phyloP scores from a whole-genome alignment of 371 early-diverging fungal species.

The Saksenaea vasiformis region DNA sequence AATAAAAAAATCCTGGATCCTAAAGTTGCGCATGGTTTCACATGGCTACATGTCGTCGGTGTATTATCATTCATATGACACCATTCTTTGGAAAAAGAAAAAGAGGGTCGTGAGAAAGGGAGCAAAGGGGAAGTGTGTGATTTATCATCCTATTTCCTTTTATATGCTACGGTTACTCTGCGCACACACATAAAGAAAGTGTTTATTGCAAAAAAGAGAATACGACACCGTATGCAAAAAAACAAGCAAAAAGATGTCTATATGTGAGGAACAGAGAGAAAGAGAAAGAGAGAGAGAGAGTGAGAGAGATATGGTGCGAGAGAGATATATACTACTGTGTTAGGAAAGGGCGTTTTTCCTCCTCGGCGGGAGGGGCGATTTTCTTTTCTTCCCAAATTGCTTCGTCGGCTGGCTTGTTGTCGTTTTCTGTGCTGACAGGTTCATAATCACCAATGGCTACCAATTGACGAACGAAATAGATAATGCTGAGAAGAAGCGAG shows the following conservation, averaged over 20 bases:
- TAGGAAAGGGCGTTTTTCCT: conserved; percentile 41
- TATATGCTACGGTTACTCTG: too few species aligned
- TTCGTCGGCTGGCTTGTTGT: conserved; percentile 18
- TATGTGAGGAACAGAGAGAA: background rate
- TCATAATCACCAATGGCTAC: conserved; percentile 21
- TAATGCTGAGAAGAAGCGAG: conserved; percentile 29
- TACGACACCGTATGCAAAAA: background rate
- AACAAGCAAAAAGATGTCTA: too few species aligned
- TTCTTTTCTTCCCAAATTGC: conserved; percentile 33
- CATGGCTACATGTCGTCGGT: background rate
- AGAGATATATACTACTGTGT: conserved; percentile 8
- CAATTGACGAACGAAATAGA: conserved; percentile 31
- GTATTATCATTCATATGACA: background rate
- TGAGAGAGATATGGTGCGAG: background rate
- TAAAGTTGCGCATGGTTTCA: background rate
- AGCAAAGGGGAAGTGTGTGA: conserved; percentile 1
- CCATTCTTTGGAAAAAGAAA: background rate
- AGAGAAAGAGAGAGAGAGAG: background rate
- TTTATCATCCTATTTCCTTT: too few species aligned
- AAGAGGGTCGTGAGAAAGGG: background rate
- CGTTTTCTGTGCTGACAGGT: conserved; percentile 6
- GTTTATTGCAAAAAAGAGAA: too few species aligned
- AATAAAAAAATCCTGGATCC: background rate
- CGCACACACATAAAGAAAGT: too few species aligned
- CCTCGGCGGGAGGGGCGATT: conserved; percentile 31